Percentiles rank a stretch among this genome's conserved stretches.
phyloP scores from a whole-genome alignment of 495 filamentous ascomycete genomes.

The Aspergillus hancockii region DNA sequence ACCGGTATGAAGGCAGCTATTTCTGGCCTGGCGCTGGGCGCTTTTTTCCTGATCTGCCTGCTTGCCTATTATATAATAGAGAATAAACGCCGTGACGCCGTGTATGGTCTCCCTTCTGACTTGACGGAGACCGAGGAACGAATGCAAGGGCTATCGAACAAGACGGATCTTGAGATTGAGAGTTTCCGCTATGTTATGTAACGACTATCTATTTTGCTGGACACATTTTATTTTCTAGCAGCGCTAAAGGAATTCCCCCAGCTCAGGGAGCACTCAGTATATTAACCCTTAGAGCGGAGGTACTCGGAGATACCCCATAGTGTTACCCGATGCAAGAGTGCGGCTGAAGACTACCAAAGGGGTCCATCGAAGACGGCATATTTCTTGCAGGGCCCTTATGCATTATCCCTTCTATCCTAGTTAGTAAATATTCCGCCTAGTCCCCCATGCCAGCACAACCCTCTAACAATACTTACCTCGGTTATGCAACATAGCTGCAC shows the following conservation, averaged over 20 bases:
- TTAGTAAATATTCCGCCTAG: background rate
- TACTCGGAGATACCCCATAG: background rate
- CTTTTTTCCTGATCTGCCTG: constrained; percentile 29
- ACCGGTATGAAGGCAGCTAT: constrained; percentile 37
- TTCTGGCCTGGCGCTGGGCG: constrained; percentile 30
- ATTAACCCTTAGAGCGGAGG: background rate
- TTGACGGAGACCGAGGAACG: constrained; percentile 27
- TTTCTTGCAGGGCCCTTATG: background rate
- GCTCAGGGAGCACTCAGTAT: background rate
- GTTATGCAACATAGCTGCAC: background rate
- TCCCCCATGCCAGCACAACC: background rate
- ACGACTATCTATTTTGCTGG: background rate
- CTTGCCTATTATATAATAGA: constrained; percentile 32
- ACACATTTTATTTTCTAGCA: background rate
- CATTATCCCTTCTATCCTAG: background rate
- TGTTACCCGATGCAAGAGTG: background rate
- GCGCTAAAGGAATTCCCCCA: background rate
- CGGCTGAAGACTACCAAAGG: background rate
- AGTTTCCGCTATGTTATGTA: constrained; percentile 37
- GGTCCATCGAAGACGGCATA: background rate
- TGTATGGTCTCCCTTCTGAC: constrained; percentile 27
- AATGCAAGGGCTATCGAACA: constrained; percentile 35
- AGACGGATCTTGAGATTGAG: constrained; percentile 38
- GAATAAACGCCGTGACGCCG: constrained; percentile 28
- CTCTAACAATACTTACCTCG: background rate